Base-by-base conservation (phyloP, 345 rosid genomes). In the Aquilaria malaccensis region DNA sequence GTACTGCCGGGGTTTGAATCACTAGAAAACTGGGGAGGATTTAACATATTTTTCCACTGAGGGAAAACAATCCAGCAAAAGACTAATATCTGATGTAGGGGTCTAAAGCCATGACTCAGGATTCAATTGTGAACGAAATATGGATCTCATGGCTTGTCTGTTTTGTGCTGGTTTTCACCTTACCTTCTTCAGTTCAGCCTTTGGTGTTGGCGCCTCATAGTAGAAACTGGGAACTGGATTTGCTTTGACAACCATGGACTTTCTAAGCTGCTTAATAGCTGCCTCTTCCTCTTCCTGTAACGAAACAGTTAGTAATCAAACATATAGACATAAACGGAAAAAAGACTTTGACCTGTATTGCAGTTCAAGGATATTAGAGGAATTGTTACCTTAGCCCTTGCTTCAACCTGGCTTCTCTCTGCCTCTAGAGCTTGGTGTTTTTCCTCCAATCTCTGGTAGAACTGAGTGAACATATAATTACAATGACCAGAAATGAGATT, bases 251-350 rank as follows among this genome's bases (percentile, higher is more conserved):
- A 78, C 80, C 87, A 95, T 74, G 82, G 37, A 77, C 85, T 76
- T 95, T 70, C 99, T 83, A 52, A 95, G 91, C 75, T 86, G 93
- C 77, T 83, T 88, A 60, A 95, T 77, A 13, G 87, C 96, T 32
- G 98, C 97, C 58, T 91, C 94, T 82, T 85, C 89, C 79, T 95
- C 99, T 79, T 91, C 99, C 99, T 90, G 63, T 14, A 80, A 53
- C 71, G 31, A 70, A 52, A 48, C 43, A 37, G 43, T 37, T 4
- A 1, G 43, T 9, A 37, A 37, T 5, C 43, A 37, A 2, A 9
- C 43, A 5, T 37, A 9, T 5, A 37, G 43, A 37, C 4, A 37
- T 9, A 37, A 37, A 37, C 7, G 43, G 5, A 37, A 37, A 37
- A 37, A 5, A 37, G 43, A 37, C 43, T 37, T 37, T 37, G 43